These are phyloP conservation scores for Candida dendrica DNA, from an alignment of 805 yeast genomes.

Conservation along the genomic window DNA sequence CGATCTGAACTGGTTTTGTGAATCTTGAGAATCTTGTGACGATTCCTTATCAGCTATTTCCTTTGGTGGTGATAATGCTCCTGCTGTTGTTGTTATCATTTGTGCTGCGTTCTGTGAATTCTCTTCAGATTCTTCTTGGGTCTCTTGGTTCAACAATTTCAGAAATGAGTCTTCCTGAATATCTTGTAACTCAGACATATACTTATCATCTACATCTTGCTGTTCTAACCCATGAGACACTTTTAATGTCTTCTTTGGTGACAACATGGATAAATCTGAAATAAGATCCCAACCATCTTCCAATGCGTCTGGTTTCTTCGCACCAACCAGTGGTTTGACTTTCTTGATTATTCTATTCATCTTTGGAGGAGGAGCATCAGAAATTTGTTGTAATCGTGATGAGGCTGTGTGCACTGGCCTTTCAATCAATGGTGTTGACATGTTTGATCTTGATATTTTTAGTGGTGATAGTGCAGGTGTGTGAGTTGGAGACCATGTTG, in stretches of 20 bases:
- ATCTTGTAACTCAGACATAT: neutral
- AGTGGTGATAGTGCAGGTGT: neutral
- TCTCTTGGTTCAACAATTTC: neutral
- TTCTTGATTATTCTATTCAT: neutral
- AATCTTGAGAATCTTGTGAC: neutral
- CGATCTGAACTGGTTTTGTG: neutral
- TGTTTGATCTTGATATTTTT: neutral
- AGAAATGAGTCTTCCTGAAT: neutral
- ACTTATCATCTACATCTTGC: neutral
- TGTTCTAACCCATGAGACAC: conserved; percentile 3
- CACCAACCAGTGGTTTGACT: neutral
- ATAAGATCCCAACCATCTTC: conserved; percentile 5
- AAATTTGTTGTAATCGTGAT: neutral
- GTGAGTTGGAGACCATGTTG: conserved; percentile 15
- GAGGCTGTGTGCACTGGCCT: neutral
- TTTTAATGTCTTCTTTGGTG: conserved; percentile 2
- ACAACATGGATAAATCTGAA: neutral
- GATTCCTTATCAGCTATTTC: neutral
- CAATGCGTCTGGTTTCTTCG: neutral
- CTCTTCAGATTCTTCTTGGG: neutral
- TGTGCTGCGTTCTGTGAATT: neutral
- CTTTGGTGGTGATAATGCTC: no score
- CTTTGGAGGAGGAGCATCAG: neutral
- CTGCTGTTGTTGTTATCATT: neutral
- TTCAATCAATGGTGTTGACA: neutral